Conservation (phyloP, 306 rosid genomes). For the Castanea sativa region DNA sequence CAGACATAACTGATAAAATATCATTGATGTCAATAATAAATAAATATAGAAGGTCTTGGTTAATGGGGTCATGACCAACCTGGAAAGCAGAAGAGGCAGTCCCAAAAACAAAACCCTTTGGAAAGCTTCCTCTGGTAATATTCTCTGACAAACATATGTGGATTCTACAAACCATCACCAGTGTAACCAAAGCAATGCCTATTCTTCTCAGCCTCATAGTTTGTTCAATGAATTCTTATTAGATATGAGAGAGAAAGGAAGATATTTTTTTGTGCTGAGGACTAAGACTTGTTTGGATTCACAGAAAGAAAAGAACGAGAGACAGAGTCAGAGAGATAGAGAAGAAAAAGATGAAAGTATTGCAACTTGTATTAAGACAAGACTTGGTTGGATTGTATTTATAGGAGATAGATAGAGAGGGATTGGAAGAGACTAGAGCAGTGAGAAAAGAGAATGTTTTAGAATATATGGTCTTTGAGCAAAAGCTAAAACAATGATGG, state of each 20-base stretch:
- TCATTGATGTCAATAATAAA: neutral
- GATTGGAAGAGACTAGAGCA: neutral
- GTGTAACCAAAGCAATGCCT: constrained; percentile 18
- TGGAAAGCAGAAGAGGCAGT: constrained; percentile 89
- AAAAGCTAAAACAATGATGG: neutral
- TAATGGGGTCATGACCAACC: constrained; percentile 31
- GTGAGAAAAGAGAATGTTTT: neutral
- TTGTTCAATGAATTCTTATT: neutral
- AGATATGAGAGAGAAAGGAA: neutral
- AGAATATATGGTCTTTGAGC: neutral
- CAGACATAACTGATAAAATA: too few species aligned
- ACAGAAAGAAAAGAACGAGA: neutral
- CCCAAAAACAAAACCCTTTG: constrained; percentile 76
- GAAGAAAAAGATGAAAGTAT: neutral
- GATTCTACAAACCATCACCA: constrained; percentile 30
- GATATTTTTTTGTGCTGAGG: too few species aligned
- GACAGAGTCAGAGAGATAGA: neutral
- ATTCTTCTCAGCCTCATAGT: constrained; percentile 40
- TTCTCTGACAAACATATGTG: constrained; percentile 39
- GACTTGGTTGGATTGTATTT: neutral
- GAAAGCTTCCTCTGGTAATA: constrained; percentile 57
- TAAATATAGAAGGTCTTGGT: neutral
- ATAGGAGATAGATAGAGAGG: neutral
- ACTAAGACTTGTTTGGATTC: neutral
- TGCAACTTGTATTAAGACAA: neutral